phyloP scores from a whole-genome alignment of 2,329 filamentous ascomycete genomes.

The Fusarium hostae region DNA sequence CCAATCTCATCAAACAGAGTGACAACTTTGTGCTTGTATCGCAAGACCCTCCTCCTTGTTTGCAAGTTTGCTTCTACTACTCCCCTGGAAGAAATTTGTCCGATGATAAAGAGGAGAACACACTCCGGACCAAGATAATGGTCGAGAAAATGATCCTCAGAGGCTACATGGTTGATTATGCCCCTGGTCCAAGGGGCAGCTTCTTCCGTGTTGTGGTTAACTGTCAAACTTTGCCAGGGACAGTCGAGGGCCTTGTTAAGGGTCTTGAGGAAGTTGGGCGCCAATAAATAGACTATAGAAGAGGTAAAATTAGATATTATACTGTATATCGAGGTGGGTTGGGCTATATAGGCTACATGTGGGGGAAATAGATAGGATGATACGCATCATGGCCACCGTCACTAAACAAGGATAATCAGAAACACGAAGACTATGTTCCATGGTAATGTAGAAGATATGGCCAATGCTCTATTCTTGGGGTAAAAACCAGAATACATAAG shows the following conservation, averaged over 20 bases:
- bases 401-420: neutral
- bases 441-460: neutral
- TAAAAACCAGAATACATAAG: too few species aligned
- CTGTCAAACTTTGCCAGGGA: slow-evolving; percentile 62
- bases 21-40: slow-evolving; percentile 77
- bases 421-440: neutral
- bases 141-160: slow-evolving; percentile 59
- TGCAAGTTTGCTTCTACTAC: slow-evolving; percentile 96
- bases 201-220: slow-evolving; percentile 72
- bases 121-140: slow-evolving; percentile 60
- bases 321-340: neutral
- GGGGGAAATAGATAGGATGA: neutral
- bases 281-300: slow-evolving; percentile 19
- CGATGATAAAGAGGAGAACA: slow-evolving; percentile 58
- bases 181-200: slow-evolving; percentile 65
- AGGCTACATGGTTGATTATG: slow-evolving; percentile 71
- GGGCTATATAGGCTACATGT: neutral
- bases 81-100: slow-evolving; percentile 64
- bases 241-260: slow-evolving; percentile 64
- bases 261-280: slow-evolving; percentile 62
- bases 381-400: neutral
- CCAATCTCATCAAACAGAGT: slow-evolving; percentile 64
- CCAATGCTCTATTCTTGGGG: neutral
- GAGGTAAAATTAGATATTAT: neutral
- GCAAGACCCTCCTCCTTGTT: slow-evolving; percentile 81